Evolutionary conservation across 2,329 filamentous ascomycete species (phyloP).

Genomic region (Acephala macrosclerotiorum): DNA sequence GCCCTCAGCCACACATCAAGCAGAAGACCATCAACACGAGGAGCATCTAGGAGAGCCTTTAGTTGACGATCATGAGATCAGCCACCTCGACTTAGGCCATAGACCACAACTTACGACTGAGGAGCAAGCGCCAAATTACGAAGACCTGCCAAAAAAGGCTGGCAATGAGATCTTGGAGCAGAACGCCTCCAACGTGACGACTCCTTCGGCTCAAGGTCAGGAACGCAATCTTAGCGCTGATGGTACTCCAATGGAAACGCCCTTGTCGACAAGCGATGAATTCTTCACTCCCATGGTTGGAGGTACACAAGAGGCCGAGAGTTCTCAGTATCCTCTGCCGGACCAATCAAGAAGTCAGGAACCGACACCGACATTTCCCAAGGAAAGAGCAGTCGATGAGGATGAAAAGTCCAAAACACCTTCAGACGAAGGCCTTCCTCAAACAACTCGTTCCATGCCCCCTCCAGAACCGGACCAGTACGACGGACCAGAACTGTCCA

Average conservation of each 20-base stretch:
- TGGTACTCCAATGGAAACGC: not conserved
- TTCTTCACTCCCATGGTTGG: not conserved
- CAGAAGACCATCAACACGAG: not conserved
- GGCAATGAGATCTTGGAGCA: not conserved
- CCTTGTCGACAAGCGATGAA: not conserved
- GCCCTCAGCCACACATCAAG: no score
- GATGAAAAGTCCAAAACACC: not conserved
- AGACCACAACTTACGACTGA: not conserved
- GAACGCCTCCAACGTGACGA: not conserved
- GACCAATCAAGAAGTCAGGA: slow-evolving; percentile 8
- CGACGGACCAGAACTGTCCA: not conserved
- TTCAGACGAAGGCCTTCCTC: not conserved
- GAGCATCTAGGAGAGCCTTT: not conserved
- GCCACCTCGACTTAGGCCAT: not conserved
- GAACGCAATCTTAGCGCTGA: not conserved
- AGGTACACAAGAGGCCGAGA: not conserved
- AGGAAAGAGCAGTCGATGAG: not conserved
- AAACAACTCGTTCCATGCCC: not conserved
- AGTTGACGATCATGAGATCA: not conserved
- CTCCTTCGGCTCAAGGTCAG: not conserved
- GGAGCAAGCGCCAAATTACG: not conserved
- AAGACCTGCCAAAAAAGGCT: not conserved
- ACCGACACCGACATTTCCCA: slow-evolving; percentile 4
- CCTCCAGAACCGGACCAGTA: not conserved
- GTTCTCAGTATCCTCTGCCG: not conserved